Percentiles rank a stretch among this genome's conserved stretches.
These are phyloP conservation scores for Colletotrichum kahawae DNA, from an alignment of 2,329 filamentous ascomycete genomes.

Conservation along the genomic window DNA sequence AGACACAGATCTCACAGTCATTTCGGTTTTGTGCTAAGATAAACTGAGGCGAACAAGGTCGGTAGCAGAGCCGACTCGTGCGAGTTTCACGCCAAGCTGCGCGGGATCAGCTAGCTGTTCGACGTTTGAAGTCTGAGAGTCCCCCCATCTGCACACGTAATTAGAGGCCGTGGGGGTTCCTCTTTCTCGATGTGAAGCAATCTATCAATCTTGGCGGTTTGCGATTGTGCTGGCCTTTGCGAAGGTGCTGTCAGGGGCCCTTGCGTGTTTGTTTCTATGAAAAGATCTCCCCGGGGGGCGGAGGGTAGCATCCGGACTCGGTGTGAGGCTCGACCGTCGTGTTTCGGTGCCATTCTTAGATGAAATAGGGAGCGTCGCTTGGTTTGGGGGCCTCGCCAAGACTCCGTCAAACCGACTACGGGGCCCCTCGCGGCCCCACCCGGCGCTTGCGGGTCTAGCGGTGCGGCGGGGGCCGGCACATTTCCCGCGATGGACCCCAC, in stretches of 20 bases:
- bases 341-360: constrained; percentile 12
- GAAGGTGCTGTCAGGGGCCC: neutral
- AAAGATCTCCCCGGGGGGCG: neutral
- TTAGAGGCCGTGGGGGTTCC: neutral
- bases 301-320: neutral
- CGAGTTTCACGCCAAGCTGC: constrained; percentile 3
- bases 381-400: neutral
- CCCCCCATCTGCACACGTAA: neutral
- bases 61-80: constrained; percentile 1
- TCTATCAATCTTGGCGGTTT: constrained; percentile 3
- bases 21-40: neutral
- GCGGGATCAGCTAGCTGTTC: neutral
- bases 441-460: neutral
- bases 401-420: neutral
- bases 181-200: neutral
- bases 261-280: constrained; percentile 7
- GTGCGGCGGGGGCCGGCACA: neutral
- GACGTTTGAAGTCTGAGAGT: neutral
- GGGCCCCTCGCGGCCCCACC: neutral
- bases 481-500: neutral
- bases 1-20: neutral
- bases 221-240: neutral
- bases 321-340: neutral
- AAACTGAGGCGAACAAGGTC: neutral
- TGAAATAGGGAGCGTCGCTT: neutral